Evolutionary conservation across 2,329 filamentous ascomycete species (phyloP).

Genomic region (Beauveria sp.): DNA sequence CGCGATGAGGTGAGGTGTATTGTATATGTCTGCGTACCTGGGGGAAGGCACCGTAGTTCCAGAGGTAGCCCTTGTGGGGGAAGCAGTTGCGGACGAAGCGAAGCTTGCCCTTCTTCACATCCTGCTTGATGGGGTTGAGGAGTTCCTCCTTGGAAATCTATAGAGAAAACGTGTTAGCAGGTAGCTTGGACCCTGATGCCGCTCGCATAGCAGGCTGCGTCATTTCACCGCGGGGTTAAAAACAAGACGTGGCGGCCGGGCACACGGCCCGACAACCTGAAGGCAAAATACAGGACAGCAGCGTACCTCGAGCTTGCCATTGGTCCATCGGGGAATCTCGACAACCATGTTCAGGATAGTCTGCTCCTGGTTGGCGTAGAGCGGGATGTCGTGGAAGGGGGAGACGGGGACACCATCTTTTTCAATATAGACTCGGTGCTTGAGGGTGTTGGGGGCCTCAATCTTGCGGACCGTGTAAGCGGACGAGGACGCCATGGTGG

Average conservation of each 20-base stretch:
- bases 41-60: constrained; percentile 99
- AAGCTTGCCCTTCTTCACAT: constrained; percentile 99
- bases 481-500: constrained; percentile 51
- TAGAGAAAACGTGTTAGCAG: constrained; percentile 5
- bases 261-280: constrained; percentile 2
- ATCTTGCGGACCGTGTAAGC: constrained; percentile 78
- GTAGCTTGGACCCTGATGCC: neutral
- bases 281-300: neutral
- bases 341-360: constrained; percentile 98
- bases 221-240: constrained; percentile 5
- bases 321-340: constrained; percentile 99
- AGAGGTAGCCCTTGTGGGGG: constrained; percentile 99
- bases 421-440: constrained; percentile 97
- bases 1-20: constrained; percentile 8
- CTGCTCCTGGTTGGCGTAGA: constrained; percentile 94
- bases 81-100: constrained; percentile 99
- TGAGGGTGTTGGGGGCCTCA: constrained; percentile 82
- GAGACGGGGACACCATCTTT: constrained; percentile 92
- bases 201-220: neutral
- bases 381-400: constrained; percentile 96
- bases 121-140: constrained; percentile 99
- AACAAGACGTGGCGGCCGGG: neutral
- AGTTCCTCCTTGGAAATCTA: constrained; percentile 98
- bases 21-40: constrained; percentile 52
- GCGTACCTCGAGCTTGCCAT: constrained; percentile 95